Evolutionary conservation across 2,329 filamentous ascomycete genomes (phyloP), one percentile per base, ranked within the genome.

Genomic region (Colletotrichum liriopes): DNA sequence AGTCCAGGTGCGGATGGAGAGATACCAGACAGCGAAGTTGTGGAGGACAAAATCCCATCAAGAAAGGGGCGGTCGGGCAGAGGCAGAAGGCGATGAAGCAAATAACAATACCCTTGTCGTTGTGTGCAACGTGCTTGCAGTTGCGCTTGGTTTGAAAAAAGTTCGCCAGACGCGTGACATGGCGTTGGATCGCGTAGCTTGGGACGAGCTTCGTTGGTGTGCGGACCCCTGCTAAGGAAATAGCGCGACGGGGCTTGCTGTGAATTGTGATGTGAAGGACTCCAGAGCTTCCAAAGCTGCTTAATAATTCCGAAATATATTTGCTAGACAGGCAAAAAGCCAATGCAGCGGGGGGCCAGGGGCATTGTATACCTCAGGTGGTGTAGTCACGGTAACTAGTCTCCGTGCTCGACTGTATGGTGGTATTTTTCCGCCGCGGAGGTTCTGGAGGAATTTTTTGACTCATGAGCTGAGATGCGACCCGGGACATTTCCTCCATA

Each of bases 1-100:
- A 98, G 94, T 79, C 91, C 94, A 14, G 94, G 93, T 1, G 92
- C 90, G 60, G 87, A 92, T 75, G 91, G 92, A 73, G 91, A 91
- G 71, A 75, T 81, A 62, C 81, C 83, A 75, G 90, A 91, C 77
- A 90, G 90, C 41, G 89, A 91, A 69, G 86, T 86, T 35, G 84
- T 81, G 2, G 84, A 81, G 37, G 84, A 85, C 74, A 85, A 78
- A 78, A 77, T 70, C 54, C 76, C 77, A 60, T 78, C 71, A 87
- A 84, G 81, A 89, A 85, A 78, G 84, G 72, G 72, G 18, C 66
- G 65, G 29, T 18, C 61, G 16, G 62, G 64, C 5, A 70, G 51
- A 61, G 72, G 72, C 26, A 65, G 70, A 47, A 74, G 62, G 51
- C 51, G 70, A 55, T 73, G 41, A 69, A 39, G 4, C 16, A 52